A percentile compares a stretch with the other conserved stretches of the same genome.
Conservation (phyloP, 495 filamentous ascomycete genomes). For the Penicillium bovifimosum region DNA sequence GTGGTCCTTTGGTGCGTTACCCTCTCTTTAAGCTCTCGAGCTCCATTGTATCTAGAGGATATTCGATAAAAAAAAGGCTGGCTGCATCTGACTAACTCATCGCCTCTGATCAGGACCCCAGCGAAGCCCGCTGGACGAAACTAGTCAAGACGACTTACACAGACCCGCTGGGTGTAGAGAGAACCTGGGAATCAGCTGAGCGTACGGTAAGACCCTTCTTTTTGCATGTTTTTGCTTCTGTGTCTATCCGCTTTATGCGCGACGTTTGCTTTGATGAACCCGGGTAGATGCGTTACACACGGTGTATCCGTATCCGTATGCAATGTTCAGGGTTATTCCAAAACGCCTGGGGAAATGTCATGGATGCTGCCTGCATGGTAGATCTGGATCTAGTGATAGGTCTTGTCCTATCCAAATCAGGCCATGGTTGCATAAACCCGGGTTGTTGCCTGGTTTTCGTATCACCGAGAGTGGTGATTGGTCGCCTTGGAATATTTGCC, state of each 20-base stretch:
- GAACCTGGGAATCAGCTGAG: slow-evolving; percentile 81
- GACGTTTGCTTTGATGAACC: not conserved
- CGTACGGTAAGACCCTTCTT: slow-evolving; percentile 42
- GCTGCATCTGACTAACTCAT: not conserved
- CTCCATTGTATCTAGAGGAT: no score
- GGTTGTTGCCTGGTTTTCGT: not conserved
- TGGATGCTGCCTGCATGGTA: not conserved
- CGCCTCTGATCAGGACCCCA: slow-evolving; percentile 26
- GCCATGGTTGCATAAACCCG: not conserved
- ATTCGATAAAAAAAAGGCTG: no score
- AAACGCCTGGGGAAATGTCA: not conserved
- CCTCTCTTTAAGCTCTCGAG: not conserved
- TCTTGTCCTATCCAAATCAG: not conserved
- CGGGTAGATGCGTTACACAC: not conserved
- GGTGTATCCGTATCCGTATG: no score
- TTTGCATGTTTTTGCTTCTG: not conserved
- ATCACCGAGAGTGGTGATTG: not conserved
- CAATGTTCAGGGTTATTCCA: no score
- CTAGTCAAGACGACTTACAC: slow-evolving; percentile 66
- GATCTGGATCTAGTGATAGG: not conserved
- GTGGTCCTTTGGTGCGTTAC: slow-evolving; percentile 40
- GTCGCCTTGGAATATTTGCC: not conserved
- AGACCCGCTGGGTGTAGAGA: slow-evolving; percentile 61
- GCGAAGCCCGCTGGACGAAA: slow-evolving; percentile 71
- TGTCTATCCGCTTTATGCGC: slow-evolving; percentile 3